Base-by-base conservation (phyloP, 176 grass and related monocot species). In the Miscanthus lutarioriparius region DNA sequence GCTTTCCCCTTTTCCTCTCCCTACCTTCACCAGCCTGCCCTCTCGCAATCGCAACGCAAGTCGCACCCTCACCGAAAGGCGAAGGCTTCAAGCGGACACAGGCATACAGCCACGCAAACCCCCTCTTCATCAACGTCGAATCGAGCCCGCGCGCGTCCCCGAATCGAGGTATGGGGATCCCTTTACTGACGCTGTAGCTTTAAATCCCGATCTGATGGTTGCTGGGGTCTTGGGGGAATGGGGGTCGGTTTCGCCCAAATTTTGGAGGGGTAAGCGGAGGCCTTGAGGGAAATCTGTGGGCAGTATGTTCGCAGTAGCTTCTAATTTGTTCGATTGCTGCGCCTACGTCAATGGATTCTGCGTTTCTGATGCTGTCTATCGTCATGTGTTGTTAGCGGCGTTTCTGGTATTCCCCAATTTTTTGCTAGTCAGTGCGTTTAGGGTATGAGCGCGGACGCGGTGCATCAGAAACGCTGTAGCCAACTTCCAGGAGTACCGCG, bases 131-230 rank as follows among this genome's bases (percentile, higher is more conserved):
- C 73, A 30, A 86, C 10, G 14, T 89, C 17, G 65, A 64, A 22
- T 28, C 72, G 53, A 76, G 4, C 23, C 64, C 40, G 32, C 35
- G 27, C 72, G 35, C 83, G 17, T n/a, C 3, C 14, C 27, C 36
- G 48, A 53, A 64, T 87, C 68, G 7, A 80, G 84, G 89, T 90
- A 83, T 10, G 75, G 17, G 0, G 43, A 28, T 49, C 73, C 39
- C 38, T 80, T 23, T 2, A 2, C 10, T 49, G 17, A 4, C 26
- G 62, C 38, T 43, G 62, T 23, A 0, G 14, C 8, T 36, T 16
- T 65, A 1, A 8, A 6, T 80, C 43, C 17, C 20, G 27, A 36
- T 90, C 68, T 64, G 36, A 47, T 79, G 15, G 1, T 39, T 78
- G 58, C 16, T 59, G 4, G 41, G 49, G 27, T 30, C 38, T 40